Base-by-base conservation (phyloP, 768 basidiomycete genomes). In the Pisolithus albus region DNA sequence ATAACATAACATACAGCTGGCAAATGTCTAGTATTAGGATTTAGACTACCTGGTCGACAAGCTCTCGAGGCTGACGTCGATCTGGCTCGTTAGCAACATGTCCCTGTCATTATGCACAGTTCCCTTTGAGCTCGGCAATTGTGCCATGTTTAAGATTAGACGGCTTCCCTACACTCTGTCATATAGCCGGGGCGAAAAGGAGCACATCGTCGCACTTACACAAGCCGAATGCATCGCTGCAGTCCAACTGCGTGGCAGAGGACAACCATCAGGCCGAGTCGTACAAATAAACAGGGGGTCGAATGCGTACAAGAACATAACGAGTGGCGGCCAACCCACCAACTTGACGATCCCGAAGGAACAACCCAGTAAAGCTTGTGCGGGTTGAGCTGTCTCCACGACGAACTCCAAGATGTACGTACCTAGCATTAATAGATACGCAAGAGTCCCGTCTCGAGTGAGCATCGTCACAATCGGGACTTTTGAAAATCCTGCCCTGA, bases 401-500 rank as follows among this genome's bases (percentile, higher is more conserved):
- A 15, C 6, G 23, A 44, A 11, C 11, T 21, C 3, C 40, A 41
- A 6, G 42, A 15, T 15, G n/a, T 28, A 38, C 50, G 18, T 47
- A 75, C 75, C 55, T 46, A 73, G 72, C 6, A 76, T 58, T 4
- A 74, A 52, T 36, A 72, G 52, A 57, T 75, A 77, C 0, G 73
- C 72, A 72, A 73, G 73, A 4, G 69, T 75, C 8, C 75, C 74
- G 58, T 77, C 75, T 16, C 75, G 67, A 61, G 73, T 69, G 15
- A 76, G 59, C 30, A 75, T 52, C 5, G 60, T 36, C 21, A 76
- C 58, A 5, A 76, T 54, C 0, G 72, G 73, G 16, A 71, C 66
- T 47, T 71, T 64, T 18, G 70, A 70, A 71, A 71, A 74, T 10
- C 73, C 72, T 2, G 61, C 61, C 19, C 68, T 69, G n/a, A 69